Conservation (phyloP, 2,329 filamentous ascomycete species). For the Alternaria sp. region DNA sequence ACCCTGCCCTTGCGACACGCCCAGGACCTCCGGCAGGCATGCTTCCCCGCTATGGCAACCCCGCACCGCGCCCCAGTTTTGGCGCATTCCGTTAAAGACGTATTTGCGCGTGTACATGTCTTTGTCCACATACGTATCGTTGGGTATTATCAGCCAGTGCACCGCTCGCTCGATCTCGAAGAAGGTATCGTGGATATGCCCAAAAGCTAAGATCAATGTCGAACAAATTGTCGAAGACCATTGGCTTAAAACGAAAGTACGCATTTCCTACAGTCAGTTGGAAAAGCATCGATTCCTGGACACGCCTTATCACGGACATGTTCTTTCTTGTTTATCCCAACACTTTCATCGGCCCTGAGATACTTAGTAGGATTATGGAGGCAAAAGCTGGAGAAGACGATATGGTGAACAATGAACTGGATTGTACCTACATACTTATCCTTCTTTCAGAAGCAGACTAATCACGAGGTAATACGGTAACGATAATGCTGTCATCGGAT, state of each 20-base stretch:
- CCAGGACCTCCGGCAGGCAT: conserved; percentile 80
- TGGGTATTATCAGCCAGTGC: conserved; percentile 39
- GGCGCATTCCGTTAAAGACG: conserved; percentile 36
- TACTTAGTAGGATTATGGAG: conserved; percentile 22
- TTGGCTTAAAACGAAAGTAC: conserved; percentile 41
- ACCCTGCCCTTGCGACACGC: conserved; percentile 85
- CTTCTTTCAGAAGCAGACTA: conserved; percentile 22
- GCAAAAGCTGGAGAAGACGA: conserved; percentile 13
- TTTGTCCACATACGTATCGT: conserved; percentile 28
- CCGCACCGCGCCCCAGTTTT: conserved; percentile 35
- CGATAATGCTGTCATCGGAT: conserved; percentile 16
- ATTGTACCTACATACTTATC: conserved; percentile 30
- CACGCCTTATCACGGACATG: conserved; percentile 28
- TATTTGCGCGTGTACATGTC: conserved; percentile 17
- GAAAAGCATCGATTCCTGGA: conserved; percentile 34
- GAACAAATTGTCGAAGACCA: conserved; percentile 34
- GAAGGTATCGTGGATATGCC: conserved; percentile 42
- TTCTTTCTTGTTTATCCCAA: conserved; percentile 44
- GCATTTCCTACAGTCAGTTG: conserved; percentile 33
- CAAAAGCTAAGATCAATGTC: conserved; percentile 39
- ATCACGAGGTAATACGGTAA: conserved; percentile 26
- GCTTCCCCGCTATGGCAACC: conserved; percentile 44
- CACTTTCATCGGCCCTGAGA: conserved; percentile 24
- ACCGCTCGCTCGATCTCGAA: conserved; percentile 41
- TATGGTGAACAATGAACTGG: conserved; percentile 27